Conservation (phyloP, 805 yeast genomes). For the Ogataea ganodermae region DNA sequence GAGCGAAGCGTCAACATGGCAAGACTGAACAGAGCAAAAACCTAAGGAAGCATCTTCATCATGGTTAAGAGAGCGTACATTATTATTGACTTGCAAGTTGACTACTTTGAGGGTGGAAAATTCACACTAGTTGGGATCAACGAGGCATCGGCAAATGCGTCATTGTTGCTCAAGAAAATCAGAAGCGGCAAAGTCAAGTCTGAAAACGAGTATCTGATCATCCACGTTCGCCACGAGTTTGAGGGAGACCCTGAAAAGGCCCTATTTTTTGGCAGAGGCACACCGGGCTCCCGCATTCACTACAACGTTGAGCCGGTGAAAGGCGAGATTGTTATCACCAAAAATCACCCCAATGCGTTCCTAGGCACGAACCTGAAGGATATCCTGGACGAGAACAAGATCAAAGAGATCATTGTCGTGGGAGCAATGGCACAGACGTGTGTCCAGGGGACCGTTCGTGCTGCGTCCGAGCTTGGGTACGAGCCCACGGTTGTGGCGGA, state of each 20-base stretch:
- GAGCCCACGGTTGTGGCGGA: constrained; percentile 7
- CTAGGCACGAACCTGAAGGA: constrained; percentile 4
- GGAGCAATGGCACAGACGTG: constrained; percentile 14
- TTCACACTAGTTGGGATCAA: constrained; percentile 6
- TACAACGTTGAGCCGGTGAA: constrained; percentile 2
- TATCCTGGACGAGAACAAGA: constrained; percentile 1
- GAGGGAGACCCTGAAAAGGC: constrained; percentile 2
- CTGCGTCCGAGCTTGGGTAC: constrained; percentile 9
- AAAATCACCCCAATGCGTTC: constrained; percentile 9
- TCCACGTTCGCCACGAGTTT: constrained; percentile 10
- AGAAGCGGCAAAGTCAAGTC: not conserved
- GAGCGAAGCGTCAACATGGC: too few relatives aligned
- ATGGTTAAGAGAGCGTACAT: constrained; percentile 8
- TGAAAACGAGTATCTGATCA: constrained; percentile 1
- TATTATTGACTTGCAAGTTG: constrained; percentile 9
- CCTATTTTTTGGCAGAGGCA: constrained; percentile 2
- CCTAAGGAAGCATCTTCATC: not conserved
- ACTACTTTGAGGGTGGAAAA: constrained; percentile 11
- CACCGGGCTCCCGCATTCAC: constrained; percentile 8
- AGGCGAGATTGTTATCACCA: constrained; percentile 8
- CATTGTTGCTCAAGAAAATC: constrained; percentile 4
- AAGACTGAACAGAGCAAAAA: too few relatives aligned
- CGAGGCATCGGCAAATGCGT: constrained; percentile 8
- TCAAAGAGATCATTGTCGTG: constrained; percentile 5
- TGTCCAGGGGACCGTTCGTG: constrained; percentile 11